Conservation (phyloP, 371 early-diverging fungal species). For the Umbelopsis sp. region DNA sequence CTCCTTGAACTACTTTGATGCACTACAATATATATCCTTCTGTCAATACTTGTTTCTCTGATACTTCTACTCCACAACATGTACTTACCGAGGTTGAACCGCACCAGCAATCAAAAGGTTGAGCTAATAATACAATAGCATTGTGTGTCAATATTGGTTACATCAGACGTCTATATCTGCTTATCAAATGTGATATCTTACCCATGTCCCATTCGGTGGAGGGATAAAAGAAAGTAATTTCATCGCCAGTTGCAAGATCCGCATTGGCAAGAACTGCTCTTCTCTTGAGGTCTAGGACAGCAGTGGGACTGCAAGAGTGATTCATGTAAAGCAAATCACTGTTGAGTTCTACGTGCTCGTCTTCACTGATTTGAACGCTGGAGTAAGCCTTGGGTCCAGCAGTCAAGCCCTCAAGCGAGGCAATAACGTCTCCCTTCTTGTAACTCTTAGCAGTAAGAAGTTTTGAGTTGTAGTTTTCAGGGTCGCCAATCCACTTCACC, state of each 20-base stretch:
- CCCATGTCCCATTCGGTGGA: conserved; percentile 88
- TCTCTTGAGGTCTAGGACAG: conserved; percentile 57
- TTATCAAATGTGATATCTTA: conserved; percentile 19
- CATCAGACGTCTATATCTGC: background rate
- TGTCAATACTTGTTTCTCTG: background rate
- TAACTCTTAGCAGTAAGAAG: conserved; percentile 55
- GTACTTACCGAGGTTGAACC: conserved; percentile 49
- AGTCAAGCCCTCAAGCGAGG: conserved; percentile 54
- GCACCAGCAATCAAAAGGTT: conserved; percentile 88
- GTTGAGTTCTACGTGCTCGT: conserved; percentile 73
- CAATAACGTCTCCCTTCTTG: conserved; percentile 58
- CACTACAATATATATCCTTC: conserved; percentile 42
- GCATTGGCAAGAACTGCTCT: conserved; percentile 56
- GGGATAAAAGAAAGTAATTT: conserved; percentile 83
- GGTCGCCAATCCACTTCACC: conserved; percentile 53
- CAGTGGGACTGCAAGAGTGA: conserved; percentile 65
- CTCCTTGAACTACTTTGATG: conserved; percentile 65
- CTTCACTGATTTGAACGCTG: conserved; percentile 65
- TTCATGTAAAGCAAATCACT: conserved; percentile 62
- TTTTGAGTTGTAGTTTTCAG: conserved; percentile 56
- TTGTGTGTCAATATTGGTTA: background rate
- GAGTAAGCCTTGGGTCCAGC: conserved; percentile 65
- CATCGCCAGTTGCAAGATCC: conserved; percentile 67
- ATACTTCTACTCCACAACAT: background rate
- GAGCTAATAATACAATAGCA: conserved; percentile 35